Base-by-base conservation (phyloP, 23 red algal species). In the Agarophyton chilense region DNA sequence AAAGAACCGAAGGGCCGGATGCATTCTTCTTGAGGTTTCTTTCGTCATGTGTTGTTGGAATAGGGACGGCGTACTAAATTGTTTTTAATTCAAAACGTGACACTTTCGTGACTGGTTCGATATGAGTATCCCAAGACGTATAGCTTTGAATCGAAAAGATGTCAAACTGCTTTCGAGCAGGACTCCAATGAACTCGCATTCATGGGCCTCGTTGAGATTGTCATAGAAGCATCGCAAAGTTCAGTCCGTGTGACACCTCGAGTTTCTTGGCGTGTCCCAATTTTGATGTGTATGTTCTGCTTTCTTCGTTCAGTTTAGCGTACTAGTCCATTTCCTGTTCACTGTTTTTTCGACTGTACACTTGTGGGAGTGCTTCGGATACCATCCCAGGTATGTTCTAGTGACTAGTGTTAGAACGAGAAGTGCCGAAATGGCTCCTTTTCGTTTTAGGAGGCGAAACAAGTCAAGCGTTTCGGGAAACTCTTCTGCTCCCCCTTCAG, bases 361-460 rank as follows among this genome's bases (percentile, higher is more conserved):
- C 6, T 13, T 14, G 11, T 13, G 5, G 60, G 31, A 65, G 60
- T 36, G 14, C 60, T 65, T 65, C 60, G 8, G 4, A 12, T 17
- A 35, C 31, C 31, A 65, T 65, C 31, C 25, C 28, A 65, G 60
- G 60, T 36, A 65, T 29, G 60, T 65, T 38, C 13, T 36, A 18
- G 60, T 14, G 8, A 65, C 32, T 24, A 17, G 60, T 35, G 26
- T 35, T 38, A 16, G 31, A 14, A 31, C 22, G 60, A 65, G 14
- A 18, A 25, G 17, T 18, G 0, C 60, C 9, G 4, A 1, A 25
- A 74, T 74, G 68, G 68, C 68, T 26, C 68, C 68, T 0, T 74
- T 74, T 47, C 38, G 68, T 46, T 74, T 74, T 74, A 43, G 68
- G 43, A 74, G 68, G 13, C 68, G 68, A 74, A 74, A 74, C 21